Evolutionary conservation across 164 flowering plant genomes (phyloP).

Genomic region (Dillenia suffruticosa): DNA sequence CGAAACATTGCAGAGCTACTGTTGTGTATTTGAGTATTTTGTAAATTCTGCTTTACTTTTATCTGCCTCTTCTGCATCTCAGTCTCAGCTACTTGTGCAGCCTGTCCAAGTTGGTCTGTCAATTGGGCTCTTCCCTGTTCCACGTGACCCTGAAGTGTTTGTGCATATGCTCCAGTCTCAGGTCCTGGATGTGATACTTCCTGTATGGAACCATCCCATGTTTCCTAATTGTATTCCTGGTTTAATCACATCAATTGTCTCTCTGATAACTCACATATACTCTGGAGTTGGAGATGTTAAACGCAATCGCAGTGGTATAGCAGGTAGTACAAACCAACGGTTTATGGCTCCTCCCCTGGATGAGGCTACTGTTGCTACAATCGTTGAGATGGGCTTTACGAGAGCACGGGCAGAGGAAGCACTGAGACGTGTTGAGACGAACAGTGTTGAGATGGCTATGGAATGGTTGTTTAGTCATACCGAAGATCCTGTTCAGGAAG

Average conservation of each 20-base stretch:
- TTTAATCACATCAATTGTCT: constrained; percentile 57
- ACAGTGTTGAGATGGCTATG: constrained; percentile 97
- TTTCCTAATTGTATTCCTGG: constrained; percentile 62
- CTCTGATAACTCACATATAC: constrained; percentile 70
- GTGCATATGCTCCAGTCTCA: constrained; percentile 83
- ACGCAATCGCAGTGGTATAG: constrained; percentile 41
- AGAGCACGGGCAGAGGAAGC: constrained; percentile 96
- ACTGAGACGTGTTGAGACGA: constrained; percentile 68
- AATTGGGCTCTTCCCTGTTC: constrained; percentile 81
- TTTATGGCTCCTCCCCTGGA: constrained; percentile 74
- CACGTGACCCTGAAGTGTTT: constrained; percentile 83
- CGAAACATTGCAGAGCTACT: constrained; percentile 77
- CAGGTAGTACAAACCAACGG: constrained; percentile 49
- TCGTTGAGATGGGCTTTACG: constrained; percentile 93
- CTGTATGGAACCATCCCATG: constrained; percentile 87
- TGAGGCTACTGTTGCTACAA: constrained; percentile 78
- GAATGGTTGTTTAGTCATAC: constrained; percentile 91
- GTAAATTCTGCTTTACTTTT: constrained; percentile 69
- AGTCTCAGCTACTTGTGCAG: constrained; percentile 83
- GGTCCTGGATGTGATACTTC: constrained; percentile 82
- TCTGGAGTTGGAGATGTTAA: constrained; percentile 83
- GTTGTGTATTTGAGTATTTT: constrained; percentile 77
- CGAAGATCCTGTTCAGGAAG: constrained; percentile 94
- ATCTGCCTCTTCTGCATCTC: constrained; percentile 67
- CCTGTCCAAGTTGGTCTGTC: constrained; percentile 82